Conservation (phyloP, 2,329 filamentous ascomycete genomes). For the Alternaria longipes region DNA sequence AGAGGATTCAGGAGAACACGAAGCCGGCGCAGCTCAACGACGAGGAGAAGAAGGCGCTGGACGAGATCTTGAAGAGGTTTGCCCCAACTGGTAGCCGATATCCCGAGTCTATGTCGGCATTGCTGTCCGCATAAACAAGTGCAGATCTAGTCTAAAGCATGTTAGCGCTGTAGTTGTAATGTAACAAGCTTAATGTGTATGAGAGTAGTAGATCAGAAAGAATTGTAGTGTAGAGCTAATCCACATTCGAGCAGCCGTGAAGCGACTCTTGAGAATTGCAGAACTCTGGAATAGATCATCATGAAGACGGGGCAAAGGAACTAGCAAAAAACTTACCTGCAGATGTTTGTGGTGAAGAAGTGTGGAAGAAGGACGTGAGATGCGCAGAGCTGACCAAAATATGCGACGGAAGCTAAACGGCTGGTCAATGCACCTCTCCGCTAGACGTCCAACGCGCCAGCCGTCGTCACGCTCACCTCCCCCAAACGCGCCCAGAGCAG, state of each 20-base stretch:
- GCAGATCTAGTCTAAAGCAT: conserved; percentile 2
- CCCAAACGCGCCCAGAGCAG: conserved; percentile 8
- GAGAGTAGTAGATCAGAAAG: conserved; percentile 54
- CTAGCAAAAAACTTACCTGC: conserved; percentile 21
- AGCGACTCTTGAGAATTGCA: conserved; percentile 59
- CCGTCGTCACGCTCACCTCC: conserved; percentile 19
- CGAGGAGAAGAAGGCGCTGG: conserved; percentile 62
- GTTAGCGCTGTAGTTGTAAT: conserved; percentile 24
- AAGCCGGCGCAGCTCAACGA: conserved; percentile 62
- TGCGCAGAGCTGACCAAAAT: conserved; percentile 8
- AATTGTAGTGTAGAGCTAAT: conserved; percentile 57
- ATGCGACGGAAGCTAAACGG: conserved; percentile 20
- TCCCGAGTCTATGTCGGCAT: conserved; percentile 12
- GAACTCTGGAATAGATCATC: conserved; percentile 60
- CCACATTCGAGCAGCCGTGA: conserved; percentile 51
- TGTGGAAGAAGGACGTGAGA: neutral
- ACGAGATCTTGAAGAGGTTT: conserved; percentile 60
- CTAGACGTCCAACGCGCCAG: conserved; percentile 15
- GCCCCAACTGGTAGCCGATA: conserved; percentile 56
- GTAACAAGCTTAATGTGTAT: conserved; percentile 1
- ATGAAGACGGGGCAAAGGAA: conserved; percentile 22
- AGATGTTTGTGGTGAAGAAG: conserved; percentile 4
- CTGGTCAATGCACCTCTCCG: conserved; percentile 19
- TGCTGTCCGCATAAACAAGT: conserved; percentile 22
- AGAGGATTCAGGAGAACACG: conserved; percentile 69